Percentiles rank a stretch among this genome's conserved stretches.
These are phyloP conservation scores for Eragrostis nindensis DNA, from an alignment of 176 grass and related monocot species.

Conservation along the genomic window DNA sequence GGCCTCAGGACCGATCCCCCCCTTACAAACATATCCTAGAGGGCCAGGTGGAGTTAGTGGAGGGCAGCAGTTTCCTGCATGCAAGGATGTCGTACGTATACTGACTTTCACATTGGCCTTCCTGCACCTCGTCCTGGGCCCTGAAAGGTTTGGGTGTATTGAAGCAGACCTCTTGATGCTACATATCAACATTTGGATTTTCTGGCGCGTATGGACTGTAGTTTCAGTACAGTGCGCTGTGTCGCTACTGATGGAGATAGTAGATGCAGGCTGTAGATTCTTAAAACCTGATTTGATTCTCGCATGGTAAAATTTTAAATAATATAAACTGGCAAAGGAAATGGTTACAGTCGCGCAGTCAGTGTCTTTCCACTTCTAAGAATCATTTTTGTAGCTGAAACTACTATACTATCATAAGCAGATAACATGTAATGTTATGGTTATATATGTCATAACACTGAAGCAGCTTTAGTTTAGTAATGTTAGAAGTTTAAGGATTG, in stretches of 20 bases:
- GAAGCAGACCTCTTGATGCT: not conserved
- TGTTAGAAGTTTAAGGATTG: not conserved
- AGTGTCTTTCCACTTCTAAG: conserved; percentile 2
- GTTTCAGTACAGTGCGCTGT: conserved; percentile 6
- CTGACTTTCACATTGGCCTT: conserved; percentile 15
- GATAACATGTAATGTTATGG: not conserved
- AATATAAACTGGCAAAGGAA: conserved; percentile 15
- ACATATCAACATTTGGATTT: conserved; percentile 17
- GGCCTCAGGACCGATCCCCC: not conserved
- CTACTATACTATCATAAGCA: not conserved
- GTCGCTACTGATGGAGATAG: not conserved
- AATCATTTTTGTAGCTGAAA: conserved; percentile 26
- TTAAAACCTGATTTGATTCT: not conserved
- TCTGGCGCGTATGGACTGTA: not conserved
- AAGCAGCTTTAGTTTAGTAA: not conserved
- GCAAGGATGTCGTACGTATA: not conserved
- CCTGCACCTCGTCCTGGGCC: not conserved
- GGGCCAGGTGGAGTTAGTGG: not conserved
- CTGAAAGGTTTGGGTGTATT: conserved; percentile 29
- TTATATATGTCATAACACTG: not conserved
- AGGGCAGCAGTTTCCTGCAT: not conserved
- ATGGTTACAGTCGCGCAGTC: not conserved
- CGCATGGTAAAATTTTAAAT: not conserved
- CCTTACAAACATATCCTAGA: too few relatives aligned
- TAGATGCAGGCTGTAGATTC: not conserved